A percentile compares a stretch with the other conserved stretches of the same genome.
These are phyloP conservation scores for Penicillium subrubescens DNA, from an alignment of 495 filamentous ascomycete genomes.

Conservation along the genomic window DNA sequence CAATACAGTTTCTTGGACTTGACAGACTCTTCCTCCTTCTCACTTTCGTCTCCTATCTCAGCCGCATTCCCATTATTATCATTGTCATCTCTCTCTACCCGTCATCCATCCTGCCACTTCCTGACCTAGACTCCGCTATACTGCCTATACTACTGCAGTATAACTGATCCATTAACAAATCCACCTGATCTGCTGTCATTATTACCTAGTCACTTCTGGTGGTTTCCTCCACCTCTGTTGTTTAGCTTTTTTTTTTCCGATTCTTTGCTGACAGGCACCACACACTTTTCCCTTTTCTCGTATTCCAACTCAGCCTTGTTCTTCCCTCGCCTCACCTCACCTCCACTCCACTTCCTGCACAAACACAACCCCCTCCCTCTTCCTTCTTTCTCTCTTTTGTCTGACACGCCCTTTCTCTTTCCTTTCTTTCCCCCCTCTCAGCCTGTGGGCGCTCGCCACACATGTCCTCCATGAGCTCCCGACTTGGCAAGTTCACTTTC, in stretches of 20 bases:
- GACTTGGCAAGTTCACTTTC: slow-evolving; percentile 48
- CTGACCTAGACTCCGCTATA: not conserved
- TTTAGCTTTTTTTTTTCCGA: not conserved
- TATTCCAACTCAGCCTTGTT: slow-evolving; percentile 20
- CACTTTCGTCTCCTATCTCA: not conserved
- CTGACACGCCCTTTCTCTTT: slow-evolving; percentile 10
- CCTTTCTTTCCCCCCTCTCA: slow-evolving; percentile 16
- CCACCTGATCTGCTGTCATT: not conserved
- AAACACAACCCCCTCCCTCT: slow-evolving; percentile 15
- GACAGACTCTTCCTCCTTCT: not conserved
- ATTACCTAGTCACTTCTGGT: not conserved
- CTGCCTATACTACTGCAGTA: not conserved
- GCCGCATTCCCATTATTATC: not conserved
- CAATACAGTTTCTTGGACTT: not conserved
- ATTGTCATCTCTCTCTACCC: not conserved
- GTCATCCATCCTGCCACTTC: not conserved
- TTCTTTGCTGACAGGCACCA: slow-evolving; percentile 1
- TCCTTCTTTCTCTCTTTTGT: slow-evolving; percentile 11
- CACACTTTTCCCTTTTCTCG: slow-evolving; percentile 11
- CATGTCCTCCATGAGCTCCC: slow-evolving; percentile 55
- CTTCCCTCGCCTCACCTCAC: slow-evolving; percentile 17
- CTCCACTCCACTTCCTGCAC: slow-evolving; percentile 11
- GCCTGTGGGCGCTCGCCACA: slow-evolving; percentile 27
- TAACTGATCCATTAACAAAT: not conserved
- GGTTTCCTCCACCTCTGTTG: not conserved